Base-by-base conservation (phyloP, 495 filamentous ascomycete species). In the Podospora pseudopauciseta region DNA sequence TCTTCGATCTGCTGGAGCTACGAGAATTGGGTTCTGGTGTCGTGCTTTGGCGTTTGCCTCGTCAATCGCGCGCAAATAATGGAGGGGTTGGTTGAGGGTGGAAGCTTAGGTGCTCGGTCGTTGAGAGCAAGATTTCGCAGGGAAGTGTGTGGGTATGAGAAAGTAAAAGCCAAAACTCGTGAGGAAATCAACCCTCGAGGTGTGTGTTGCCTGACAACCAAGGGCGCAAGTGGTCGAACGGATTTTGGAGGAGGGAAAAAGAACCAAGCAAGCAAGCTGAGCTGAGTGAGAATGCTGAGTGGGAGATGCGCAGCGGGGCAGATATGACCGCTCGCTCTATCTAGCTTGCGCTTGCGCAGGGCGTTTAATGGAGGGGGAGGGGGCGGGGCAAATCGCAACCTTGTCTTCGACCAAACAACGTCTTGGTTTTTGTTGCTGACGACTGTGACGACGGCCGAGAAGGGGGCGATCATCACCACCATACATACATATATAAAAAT, bases 191-290 rank as follows among this genome's bases (percentile, higher is more conserved):
- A 11, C 15, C 39, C 9, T 49, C 39, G 39, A 49, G 9, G 39
- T 49, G 11, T 16, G 39, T 49, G 39, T 49, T 49, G 39, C 39
- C 39, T 49, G 6, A 49, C 15, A 49, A 49, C 18, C 39, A 49
- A 49, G 39, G 39, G 39, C 6, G 26, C 59, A 61, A 26, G 27
- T 18, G 16, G 4, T 28, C 30, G 59, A 32, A 3, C 16, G 30
- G 26, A 32, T 26, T 26, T 61, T 30, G 23, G 23, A 18, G 23
- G 26, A 18, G 16, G 27, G 59, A 61, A 61, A 61, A 61, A n/a
- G 16, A 49, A 18, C 39, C 56, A 20, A 57, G 20, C 20, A 23
- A 59, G 56, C 56, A 59, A 59, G 56, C 56, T 59, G 56, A 59
- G 56, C 56, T 59, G 56, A 59, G 39, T 59, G 56, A 59, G 56